A percentile compares a stretch with the other conserved stretches of the same genome.
Evolutionary conservation across 306 rosid species (phyloP).

Genomic region (Urtica urens): DNA sequence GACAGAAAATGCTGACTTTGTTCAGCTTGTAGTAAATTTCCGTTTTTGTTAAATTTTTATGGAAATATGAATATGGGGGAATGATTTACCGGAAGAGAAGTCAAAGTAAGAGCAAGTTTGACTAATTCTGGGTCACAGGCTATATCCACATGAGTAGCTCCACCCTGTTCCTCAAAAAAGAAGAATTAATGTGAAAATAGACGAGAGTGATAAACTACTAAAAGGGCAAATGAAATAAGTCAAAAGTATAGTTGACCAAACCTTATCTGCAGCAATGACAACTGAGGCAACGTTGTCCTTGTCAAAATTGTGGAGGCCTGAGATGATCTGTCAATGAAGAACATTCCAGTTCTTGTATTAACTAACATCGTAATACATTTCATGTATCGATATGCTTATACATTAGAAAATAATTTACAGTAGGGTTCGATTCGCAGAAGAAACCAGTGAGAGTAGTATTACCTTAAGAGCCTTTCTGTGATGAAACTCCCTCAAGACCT

Average conservation of each 20-base stretch:
- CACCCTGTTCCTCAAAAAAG: constrained; percentile 39
- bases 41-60: no score
- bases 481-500: constrained; percentile 53
- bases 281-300: constrained; percentile 71
- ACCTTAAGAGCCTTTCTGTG: constrained; percentile 81
- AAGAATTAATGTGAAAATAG: neutral
- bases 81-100: constrained; percentile 76
- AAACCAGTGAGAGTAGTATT: neutral
- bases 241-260: constrained; percentile 5
- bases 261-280: constrained; percentile 90
- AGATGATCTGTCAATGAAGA: constrained; percentile 50
- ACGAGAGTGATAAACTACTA: no score
- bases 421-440: neutral
- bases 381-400: no score
- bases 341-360: no score
- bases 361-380: no score
- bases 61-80: no score
- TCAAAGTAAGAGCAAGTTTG: constrained; percentile 69
- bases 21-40: no score
- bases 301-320: constrained; percentile 79
- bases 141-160: constrained; percentile 96
- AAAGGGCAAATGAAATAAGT: no score
- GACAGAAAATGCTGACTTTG: no score
- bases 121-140: constrained; percentile 93
- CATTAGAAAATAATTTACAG: neutral